Evolutionary conservation across 2,329 filamentous ascomycete species (phyloP).

Genomic region (Beauveria sp.): DNA sequence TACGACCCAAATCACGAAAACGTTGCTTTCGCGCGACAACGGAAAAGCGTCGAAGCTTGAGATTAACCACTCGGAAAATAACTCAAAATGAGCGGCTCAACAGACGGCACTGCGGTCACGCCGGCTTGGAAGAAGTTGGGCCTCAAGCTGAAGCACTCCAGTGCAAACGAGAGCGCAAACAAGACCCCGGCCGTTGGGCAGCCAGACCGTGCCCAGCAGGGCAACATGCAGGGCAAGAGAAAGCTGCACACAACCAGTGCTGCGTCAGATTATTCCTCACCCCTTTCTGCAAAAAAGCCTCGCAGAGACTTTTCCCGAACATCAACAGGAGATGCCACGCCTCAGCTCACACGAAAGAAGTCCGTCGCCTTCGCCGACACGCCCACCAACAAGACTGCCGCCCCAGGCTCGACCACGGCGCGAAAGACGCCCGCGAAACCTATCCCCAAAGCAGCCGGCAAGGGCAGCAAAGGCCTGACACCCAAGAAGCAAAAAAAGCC

Average conservation of each 20-base stretch:
- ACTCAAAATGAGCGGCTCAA: slow-evolving; percentile 10
- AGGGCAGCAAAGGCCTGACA: not conserved
- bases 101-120: slow-evolving; percentile 3
- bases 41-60: not conserved
- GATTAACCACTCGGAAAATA: not conserved
- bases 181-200: slow-evolving; percentile 12
- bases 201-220: slow-evolving; percentile 12
- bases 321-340: slow-evolving; percentile 12
- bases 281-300: slow-evolving; percentile 10
- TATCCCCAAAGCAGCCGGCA: slow-evolving; percentile 26
- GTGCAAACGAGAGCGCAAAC: slow-evolving; percentile 5
- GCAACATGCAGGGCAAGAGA: slow-evolving; percentile 12
- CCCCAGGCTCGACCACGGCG: slow-evolving; percentile 17
- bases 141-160: slow-evolving; percentile 47
- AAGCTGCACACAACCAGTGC: slow-evolving; percentile 8
- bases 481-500: slow-evolving; percentile 30
- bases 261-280: slow-evolving; percentile 9
- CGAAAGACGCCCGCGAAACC: slow-evolving; percentile 26
- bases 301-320: slow-evolving; percentile 7
- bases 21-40: not conserved
- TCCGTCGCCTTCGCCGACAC: slow-evolving; percentile 40
- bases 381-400: slow-evolving; percentile 16
- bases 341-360: slow-evolving; percentile 32
- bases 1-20: not conserved
- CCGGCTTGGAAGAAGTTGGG: slow-evolving; percentile 57